Percentiles rank a stretch among this genome's conserved stretches.
Evolutionary conservation across 106 monocot species (phyloP).

Genomic region (Xerophyta viscosa): DNA sequence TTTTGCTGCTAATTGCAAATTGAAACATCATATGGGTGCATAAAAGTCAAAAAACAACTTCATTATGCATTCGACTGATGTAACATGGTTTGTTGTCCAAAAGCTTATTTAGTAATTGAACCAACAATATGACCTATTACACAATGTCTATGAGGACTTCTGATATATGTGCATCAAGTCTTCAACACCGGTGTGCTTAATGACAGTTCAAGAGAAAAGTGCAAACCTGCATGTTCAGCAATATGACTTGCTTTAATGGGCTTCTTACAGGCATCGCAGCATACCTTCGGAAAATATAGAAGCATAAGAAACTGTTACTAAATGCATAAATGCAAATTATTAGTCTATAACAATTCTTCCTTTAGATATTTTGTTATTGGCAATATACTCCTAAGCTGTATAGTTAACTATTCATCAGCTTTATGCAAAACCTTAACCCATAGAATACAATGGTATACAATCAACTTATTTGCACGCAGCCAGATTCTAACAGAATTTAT

Average conservation of each 20-base stretch:
- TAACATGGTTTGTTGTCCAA: too few relatives aligned
- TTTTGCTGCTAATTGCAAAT: too few relatives aligned
- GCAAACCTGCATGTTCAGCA: constrained; percentile 59
- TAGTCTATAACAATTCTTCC: background rate
- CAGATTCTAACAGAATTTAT: too few relatives aligned
- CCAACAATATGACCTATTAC: background rate
- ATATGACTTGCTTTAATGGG: constrained; percentile 71
- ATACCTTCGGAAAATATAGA: constrained; percentile 35
- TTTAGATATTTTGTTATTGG: background rate
- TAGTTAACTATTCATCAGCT: too few relatives aligned
- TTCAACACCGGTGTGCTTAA: background rate
- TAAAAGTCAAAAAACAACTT: too few relatives aligned
- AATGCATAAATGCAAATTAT: background rate
- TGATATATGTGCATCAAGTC: background rate
- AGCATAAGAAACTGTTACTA: background rate
- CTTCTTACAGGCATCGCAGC: constrained; percentile 68
- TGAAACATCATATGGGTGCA: too few relatives aligned
- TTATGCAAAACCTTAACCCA: too few relatives aligned
- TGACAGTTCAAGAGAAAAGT: background rate
- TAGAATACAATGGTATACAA: too few relatives aligned
- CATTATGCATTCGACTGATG: too few relatives aligned
- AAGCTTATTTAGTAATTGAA: too few relatives aligned
- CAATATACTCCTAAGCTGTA: too few relatives aligned
- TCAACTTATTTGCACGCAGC: too few relatives aligned
- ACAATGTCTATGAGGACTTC: background rate